Evolutionary conservation across 139 green algal genomes (phyloP).

Genomic region (Volvox africanus): DNA sequence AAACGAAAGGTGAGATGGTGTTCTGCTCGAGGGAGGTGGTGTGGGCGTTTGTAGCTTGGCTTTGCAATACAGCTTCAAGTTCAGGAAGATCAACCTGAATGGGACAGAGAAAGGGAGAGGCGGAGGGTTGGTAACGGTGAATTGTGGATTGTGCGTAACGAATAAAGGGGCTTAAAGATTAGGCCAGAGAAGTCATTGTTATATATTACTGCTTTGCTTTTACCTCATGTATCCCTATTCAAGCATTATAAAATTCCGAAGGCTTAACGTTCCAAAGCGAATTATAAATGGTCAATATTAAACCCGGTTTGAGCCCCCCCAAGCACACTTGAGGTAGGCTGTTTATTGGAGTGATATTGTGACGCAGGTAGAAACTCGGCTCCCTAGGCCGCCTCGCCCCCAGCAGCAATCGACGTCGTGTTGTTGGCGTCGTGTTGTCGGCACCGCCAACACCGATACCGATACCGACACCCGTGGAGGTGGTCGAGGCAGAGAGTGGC

Average conservation of each 20-base stretch:
- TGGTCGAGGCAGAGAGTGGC: neutral
- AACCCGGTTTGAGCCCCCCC: too few species aligned
- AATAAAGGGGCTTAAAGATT: too few species aligned
- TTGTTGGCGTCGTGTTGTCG: neutral
- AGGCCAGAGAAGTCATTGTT: too few species aligned
- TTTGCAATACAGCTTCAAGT: neutral
- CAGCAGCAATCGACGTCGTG: neutral
- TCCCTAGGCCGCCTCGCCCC: neutral
- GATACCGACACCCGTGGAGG: neutral
- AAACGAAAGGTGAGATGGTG: too few species aligned
- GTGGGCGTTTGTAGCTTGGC: neutral
- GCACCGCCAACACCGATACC: neutral
- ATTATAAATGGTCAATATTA: too few species aligned
- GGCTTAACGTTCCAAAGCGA: too few species aligned
- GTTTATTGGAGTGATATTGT: neutral
- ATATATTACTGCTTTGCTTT: too few species aligned
- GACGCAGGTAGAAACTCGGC: slow-evolving; percentile 5
- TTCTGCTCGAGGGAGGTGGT: neutral
- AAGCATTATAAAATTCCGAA: too few species aligned
- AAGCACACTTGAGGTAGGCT: neutral
- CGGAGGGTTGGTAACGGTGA: neutral
- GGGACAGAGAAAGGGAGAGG: neutral
- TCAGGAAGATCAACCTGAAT: neutral
- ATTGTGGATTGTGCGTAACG: too few species aligned
- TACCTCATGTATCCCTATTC: too few species aligned